Conservation (phyloP, 768 basidiomycete species). For the Trametes cingulata region DNA sequence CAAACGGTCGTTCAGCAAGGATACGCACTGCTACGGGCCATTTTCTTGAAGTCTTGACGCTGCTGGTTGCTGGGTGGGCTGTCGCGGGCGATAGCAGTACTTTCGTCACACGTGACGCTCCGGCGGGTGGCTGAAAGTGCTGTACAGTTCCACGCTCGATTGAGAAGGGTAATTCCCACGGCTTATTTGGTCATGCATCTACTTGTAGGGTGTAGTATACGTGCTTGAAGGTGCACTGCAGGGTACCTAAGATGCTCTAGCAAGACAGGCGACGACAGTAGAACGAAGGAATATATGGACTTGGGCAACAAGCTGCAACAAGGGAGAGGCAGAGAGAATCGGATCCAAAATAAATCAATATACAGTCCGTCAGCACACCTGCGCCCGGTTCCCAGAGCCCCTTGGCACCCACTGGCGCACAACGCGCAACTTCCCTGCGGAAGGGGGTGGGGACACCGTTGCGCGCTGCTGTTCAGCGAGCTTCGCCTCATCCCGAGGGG, state of each 20-base stretch:
- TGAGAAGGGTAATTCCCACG: constrained; percentile 9
- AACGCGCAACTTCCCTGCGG: constrained; percentile 39
- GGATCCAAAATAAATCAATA: constrained; percentile 17
- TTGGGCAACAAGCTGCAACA: not conserved
- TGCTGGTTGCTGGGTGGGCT: constrained; percentile 25
- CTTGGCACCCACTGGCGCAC: constrained; percentile 46
- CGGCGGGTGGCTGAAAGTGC: constrained; percentile 22
- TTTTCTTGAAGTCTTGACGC: constrained; percentile 64
- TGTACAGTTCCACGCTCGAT: constrained; percentile 22
- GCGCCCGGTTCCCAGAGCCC: constrained; percentile 33
- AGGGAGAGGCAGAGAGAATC: constrained; percentile 13
- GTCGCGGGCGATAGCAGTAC: constrained; percentile 19
- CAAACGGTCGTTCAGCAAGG: not conserved
- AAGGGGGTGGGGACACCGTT: constrained; percentile 12
- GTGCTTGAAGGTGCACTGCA: not conserved
- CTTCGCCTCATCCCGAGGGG: constrained; percentile 41
- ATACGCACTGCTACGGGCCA: constrained; percentile 76
- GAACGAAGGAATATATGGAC: not conserved
- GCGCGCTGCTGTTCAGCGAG: not conserved
- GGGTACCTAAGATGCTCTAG: not conserved
- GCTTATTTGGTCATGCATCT: constrained; percentile 7
- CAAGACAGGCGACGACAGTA: not conserved
- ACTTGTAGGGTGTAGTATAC: constrained; percentile 17
- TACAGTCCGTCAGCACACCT: constrained; percentile 27
- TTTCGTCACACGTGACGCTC: constrained; percentile 25